Base-by-base conservation (phyloP, 1,139 yeast genomes). In the Yamadazyma diddensiae region DNA sequence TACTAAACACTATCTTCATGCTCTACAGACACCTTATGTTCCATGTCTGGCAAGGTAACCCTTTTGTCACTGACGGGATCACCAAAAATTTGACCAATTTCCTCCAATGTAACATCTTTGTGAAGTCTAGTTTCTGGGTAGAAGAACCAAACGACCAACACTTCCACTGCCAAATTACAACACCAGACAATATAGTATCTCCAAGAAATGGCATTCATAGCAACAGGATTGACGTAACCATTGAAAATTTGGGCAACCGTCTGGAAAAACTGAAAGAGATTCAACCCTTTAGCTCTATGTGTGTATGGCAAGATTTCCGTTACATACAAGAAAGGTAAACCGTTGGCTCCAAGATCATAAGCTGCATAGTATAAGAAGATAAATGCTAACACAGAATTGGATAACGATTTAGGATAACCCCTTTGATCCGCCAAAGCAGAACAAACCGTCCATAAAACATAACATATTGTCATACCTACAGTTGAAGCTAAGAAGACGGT, bases 121-220 rank as follows among this genome's bases (percentile, higher is more conserved):
- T 34, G 40, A 15, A 37, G 27, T 22, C 31, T 37, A 13, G 78
- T 73, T 51, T 73, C 79, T 24, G 73, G 71, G 47, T 58, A 68
- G 45, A 62, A 58, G 55, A 73, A 62, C 46, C 51, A 62, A 23
- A 65, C 69, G 21, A 65, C 52, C 10, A 49, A 36, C 14, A 64
- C 42, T 41, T 68, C 73, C 28, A 62, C 65, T 1, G 55, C 61
- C 28, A 68, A 45, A 23, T 61, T 46, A 51, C 68, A 60, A 42
- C 71, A 57, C 54, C 53, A 76, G 7, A 77, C 79, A 43, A 77
- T 73, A 51, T 77, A 78, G 57, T 75, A 77, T 47, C 72, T 75
- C 80, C 81, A 77, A 25, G 62, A 64, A 42, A 77, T 70, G 22
- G 71, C 70, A 37, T 67, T 77, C 76, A 77, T 69, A 21, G 81